These are phyloP conservation scores for Russula abietina DNA, from an alignment of 768 basidiomycete species.

Conservation along the genomic window DNA sequence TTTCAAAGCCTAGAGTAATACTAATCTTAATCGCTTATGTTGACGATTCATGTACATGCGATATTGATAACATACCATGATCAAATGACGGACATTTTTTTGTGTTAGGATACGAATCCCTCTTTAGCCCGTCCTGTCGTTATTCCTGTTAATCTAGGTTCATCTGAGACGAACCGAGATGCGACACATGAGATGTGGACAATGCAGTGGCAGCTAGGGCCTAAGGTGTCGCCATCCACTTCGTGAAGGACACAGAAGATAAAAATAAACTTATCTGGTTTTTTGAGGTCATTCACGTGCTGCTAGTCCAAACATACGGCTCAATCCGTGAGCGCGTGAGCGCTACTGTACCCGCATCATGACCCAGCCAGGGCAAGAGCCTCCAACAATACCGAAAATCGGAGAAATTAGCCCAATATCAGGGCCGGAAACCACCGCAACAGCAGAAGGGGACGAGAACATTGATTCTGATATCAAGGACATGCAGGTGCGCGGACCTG, in stretches of 20 bases:
- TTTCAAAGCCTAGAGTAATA: neutral
- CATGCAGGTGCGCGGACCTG: neutral
- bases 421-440: neutral
- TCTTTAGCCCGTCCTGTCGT: neutral
- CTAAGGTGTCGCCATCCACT: neutral
- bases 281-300: no score
- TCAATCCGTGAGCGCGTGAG: neutral
- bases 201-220: neutral
- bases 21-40: slow-evolving; percentile 12
- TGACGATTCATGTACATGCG: neutral
- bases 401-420: neutral
- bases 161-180: no score
- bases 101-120: neutral
- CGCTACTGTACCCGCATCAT: no score
- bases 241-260: no score
- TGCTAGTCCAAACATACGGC: neutral
- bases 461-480: neutral
- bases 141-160: neutral
- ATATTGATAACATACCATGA: slow-evolving; percentile 11
- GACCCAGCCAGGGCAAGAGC: neutral
- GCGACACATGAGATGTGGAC: no score
- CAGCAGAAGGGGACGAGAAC: neutral
- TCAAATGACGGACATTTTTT: neutral
- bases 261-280: no score
- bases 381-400: neutral